Evolutionary conservation across 352 stramenopile species (phyloP).

Genomic region (Phytophthora nicotianae): DNA sequence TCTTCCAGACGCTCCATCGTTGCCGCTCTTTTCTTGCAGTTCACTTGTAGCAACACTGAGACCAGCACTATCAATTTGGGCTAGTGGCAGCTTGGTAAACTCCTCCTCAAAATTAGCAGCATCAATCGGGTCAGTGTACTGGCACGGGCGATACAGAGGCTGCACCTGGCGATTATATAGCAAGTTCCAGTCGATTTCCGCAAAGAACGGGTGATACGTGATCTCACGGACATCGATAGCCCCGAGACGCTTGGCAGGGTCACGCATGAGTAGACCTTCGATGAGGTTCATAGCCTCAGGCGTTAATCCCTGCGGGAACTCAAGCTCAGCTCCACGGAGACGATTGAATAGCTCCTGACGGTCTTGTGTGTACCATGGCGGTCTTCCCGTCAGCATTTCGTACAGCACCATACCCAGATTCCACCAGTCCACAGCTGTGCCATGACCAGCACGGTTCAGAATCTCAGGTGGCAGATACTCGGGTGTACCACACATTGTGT

Average conservation of each 20-base stretch:
- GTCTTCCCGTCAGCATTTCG: slow-evolving; percentile 80
- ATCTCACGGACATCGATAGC: slow-evolving; percentile 78
- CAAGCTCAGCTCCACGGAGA: slow-evolving; percentile 65
- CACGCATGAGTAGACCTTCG: slow-evolving; percentile 90
- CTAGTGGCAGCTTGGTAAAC: slow-evolving; percentile 78
- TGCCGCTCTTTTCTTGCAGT: slow-evolving; percentile 28
- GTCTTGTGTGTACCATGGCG: slow-evolving; percentile 84
- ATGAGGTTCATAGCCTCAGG: slow-evolving; percentile 80
- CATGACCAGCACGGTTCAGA: slow-evolving; percentile 77
- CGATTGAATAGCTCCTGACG: slow-evolving; percentile 76
- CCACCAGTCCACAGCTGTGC: slow-evolving; percentile 87
- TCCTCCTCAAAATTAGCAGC: slow-evolving; percentile 87
- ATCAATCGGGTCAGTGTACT: slow-evolving; percentile 85
- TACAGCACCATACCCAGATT: slow-evolving; percentile 86
- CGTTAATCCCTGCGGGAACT: slow-evolving; percentile 75
- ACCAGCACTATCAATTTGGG: slow-evolving; percentile 69
- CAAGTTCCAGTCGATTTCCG: slow-evolving; percentile 82
- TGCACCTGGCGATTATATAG: slow-evolving; percentile 78
- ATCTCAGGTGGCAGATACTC: slow-evolving; percentile 88
- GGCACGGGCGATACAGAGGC: slow-evolving; percentile 81
- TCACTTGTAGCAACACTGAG: slow-evolving; percentile 65
- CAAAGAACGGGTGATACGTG: slow-evolving; percentile 85
- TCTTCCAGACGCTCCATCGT: slow-evolving; percentile 23
- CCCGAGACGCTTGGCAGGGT: slow-evolving; percentile 92
- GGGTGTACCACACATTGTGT: slow-evolving; percentile 88